phyloP scores from a whole-genome alignment of 1,284 basidiomycete species.

The Irpex sp. region DNA sequence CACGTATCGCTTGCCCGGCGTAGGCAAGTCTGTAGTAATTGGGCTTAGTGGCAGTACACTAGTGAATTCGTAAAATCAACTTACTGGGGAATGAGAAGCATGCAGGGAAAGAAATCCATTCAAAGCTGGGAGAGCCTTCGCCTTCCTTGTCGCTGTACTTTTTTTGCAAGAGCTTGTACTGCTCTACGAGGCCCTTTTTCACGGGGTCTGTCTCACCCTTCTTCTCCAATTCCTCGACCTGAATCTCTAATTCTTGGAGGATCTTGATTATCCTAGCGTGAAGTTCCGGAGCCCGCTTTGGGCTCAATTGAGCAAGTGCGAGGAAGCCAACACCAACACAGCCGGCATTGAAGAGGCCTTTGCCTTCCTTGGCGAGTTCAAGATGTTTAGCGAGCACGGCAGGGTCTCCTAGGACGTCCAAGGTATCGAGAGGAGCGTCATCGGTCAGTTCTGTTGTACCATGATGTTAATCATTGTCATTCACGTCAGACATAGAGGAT shows the following conservation, averaged over 20 bases:
- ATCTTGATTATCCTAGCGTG: conserved; percentile 4
- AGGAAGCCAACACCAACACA: conserved; percentile 4
- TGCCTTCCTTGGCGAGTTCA: conserved; percentile 5
- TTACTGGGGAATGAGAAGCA: conserved; percentile 16
- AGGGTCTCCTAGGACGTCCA: conserved; percentile 13
- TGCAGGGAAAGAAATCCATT: conserved; percentile 20
- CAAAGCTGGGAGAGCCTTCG: conserved; percentile 13
- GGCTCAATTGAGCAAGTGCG: conserved; percentile 1
- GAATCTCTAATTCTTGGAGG: conserved; percentile 2
- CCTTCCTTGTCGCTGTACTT: conserved; percentile 12
- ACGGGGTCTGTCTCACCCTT: conserved; percentile 1
- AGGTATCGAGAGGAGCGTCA: conserved; percentile 13
- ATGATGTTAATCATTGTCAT: background rate
- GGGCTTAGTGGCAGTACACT: background rate
- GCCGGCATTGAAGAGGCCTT: conserved; percentile 14
- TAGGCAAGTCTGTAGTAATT: conserved; percentile 16
- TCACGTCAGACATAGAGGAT: background rate
- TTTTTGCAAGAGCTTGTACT: conserved; percentile 21
- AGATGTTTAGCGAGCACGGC: conserved; percentile 11
- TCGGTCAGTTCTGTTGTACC: conserved; percentile 11
- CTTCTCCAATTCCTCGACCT: conserved; percentile 1
- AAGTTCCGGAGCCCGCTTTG: background rate
- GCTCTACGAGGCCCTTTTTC: conserved; percentile 18
- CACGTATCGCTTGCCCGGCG: conserved; percentile 23
- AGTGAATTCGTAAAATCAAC: background rate